Conservation (phyloP, 2,329 filamentous ascomycete genomes). For the Fusarium sublunatum region DNA sequence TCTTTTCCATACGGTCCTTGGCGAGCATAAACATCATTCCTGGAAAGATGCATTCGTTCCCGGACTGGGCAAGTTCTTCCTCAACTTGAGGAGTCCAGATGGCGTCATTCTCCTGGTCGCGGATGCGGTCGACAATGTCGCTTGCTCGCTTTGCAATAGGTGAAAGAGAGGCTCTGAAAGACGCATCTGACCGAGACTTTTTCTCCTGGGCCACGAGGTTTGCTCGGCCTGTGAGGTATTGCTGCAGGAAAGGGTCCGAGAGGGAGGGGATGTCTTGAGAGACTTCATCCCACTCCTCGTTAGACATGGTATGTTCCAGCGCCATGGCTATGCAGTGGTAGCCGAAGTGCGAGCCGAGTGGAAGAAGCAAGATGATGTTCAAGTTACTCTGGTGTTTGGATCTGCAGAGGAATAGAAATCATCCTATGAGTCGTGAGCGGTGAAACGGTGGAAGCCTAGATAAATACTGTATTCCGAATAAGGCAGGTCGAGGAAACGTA, state of each 20-base stretch:
- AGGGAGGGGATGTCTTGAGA: constrained; percentile 65
- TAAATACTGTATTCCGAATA: constrained; percentile 29
- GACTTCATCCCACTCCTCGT: constrained; percentile 70
- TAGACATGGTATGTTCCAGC: constrained; percentile 52
- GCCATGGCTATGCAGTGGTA: constrained; percentile 46
- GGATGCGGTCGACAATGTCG: constrained; percentile 82
- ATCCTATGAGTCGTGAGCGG: constrained; percentile 3
- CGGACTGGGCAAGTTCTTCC: constrained; percentile 72
- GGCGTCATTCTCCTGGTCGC: constrained; percentile 77
- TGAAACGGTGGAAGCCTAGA: constrained; percentile 11
- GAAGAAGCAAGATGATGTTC: not conserved
- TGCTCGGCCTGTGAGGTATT: constrained; percentile 81
- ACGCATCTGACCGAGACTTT: constrained; percentile 78
- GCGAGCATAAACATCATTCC: constrained; percentile 95
- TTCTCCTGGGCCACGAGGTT: constrained; percentile 84
- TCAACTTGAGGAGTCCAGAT: constrained; percentile 82
- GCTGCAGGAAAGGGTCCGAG: constrained; percentile 81
- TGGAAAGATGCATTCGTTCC: constrained; percentile 76
- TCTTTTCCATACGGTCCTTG: constrained; percentile 86
- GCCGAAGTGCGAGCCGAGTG: not conserved
- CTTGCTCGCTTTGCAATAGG: constrained; percentile 82
- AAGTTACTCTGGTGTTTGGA: not conserved
- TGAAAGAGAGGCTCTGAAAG: constrained; percentile 79
- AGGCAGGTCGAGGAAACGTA: constrained; percentile 35
- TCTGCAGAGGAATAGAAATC: constrained; percentile 3